These are phyloP conservation scores for Mycena epipterygia DNA, from an alignment of 768 basidiomycete species.

Conservation along the genomic window DNA sequence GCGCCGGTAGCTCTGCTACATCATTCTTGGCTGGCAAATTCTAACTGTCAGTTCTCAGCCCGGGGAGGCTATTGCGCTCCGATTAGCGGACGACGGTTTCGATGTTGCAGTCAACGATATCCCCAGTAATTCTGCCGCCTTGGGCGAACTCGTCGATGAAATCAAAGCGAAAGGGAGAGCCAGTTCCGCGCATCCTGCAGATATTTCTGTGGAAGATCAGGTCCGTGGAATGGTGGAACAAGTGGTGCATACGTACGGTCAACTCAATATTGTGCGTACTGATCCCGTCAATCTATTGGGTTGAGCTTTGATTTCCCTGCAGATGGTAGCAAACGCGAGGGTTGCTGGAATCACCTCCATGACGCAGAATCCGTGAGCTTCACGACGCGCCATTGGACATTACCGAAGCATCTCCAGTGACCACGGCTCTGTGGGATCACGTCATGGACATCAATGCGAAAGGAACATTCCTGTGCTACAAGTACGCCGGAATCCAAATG, in stretches of 20 bases:
- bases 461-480: constrained; percentile 54
- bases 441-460: constrained; percentile 48
- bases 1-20: constrained; percentile 37
- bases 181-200: constrained; percentile 37
- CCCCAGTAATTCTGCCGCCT: constrained; percentile 36
- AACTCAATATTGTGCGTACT: constrained; percentile 39
- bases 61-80: constrained; percentile 57
- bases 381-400: too few relatives aligned
- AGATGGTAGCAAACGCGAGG: constrained; percentile 48
- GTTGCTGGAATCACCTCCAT: constrained; percentile 19
- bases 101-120: constrained; percentile 57
- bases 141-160: constrained; percentile 42
- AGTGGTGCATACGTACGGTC: constrained; percentile 44
- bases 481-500: constrained; percentile 55
- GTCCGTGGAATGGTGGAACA: constrained; percentile 50
- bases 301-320: neutral
- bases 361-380: constrained; percentile 25
- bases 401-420: neutral
- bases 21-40: too few relatives aligned
- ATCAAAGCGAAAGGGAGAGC: constrained; percentile 40
- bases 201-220: constrained; percentile 50
- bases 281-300: neutral
- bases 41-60: constrained; percentile 27
- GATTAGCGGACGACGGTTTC: constrained; percentile 57
- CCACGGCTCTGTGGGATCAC: constrained; percentile 42